Conservation (phyloP, 2,329 filamentous ascomycete genomes). For the Zasmidium cellare region DNA sequence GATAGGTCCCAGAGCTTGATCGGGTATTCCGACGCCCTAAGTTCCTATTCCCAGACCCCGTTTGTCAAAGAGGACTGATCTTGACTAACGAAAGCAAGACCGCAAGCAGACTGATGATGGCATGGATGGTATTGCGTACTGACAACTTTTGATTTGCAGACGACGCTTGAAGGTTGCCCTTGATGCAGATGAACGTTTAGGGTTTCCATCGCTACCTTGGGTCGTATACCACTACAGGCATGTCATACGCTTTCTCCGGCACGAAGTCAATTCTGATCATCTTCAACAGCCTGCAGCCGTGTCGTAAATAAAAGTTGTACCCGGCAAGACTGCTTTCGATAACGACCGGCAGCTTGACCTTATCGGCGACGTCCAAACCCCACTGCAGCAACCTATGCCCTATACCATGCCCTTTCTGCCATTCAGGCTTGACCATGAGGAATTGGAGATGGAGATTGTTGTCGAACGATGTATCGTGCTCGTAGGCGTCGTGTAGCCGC, state of each 20-base stretch:
- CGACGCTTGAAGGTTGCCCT: too few species aligned
- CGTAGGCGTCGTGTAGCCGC: conserved; percentile 14
- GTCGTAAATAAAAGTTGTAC: conserved; percentile 22
- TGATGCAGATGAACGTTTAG: not conserved
- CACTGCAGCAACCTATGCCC: conserved; percentile 19
- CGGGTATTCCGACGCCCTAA: too few species aligned
- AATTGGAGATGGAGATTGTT: conserved; percentile 22
- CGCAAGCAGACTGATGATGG: too few species aligned
- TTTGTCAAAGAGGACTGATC: too few species aligned
- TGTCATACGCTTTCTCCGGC: conserved; percentile 22
- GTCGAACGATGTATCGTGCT: conserved; percentile 5
- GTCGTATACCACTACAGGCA: conserved; percentile 19
- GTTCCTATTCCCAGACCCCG: too few species aligned
- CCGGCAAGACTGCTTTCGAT: conserved; percentile 19
- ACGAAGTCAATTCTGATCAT: conserved; percentile 17
- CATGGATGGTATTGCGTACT: too few species aligned
- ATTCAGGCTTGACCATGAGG: conserved; percentile 18
- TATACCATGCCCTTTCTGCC: conserved; percentile 19
- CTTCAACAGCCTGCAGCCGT: conserved; percentile 17
- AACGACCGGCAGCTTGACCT: conserved; percentile 13
- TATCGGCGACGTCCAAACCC: conserved; percentile 16
- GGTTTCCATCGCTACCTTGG: not conserved
- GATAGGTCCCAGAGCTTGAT: too few species aligned
- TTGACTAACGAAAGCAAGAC: too few species aligned
- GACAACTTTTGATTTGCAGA: too few species aligned